Percentiles rank a stretch among this genome's conserved stretches.
Conservation (phyloP, 139 green algal species). For the Cymbomonas tetramitiformis region DNA sequence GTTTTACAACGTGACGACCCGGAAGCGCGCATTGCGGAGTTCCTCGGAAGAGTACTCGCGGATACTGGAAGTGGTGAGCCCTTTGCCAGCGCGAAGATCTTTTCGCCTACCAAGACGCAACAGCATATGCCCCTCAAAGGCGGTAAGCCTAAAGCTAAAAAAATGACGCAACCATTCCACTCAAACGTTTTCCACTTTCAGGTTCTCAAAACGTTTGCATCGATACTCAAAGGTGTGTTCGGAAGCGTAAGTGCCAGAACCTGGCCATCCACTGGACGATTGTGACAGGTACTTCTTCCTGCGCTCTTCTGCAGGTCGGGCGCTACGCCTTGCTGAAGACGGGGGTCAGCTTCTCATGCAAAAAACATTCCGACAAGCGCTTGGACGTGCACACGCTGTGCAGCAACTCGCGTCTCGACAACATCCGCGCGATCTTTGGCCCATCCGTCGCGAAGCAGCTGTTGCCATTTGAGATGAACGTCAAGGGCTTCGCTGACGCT, state of each 20-base stretch:
- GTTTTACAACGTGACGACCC: constrained; percentile 80
- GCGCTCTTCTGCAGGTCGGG: no score
- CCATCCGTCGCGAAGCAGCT: constrained; percentile 46
- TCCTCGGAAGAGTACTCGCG: constrained; percentile 64
- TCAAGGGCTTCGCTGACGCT: background rate
- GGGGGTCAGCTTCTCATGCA: constrained; percentile 42
- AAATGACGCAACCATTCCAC: no score
- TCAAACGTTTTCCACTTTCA: no score
- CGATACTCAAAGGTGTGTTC: no score
- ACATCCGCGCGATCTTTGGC: constrained; percentile 66
- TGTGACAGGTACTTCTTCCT: no score
- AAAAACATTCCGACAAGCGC: constrained; percentile 53
- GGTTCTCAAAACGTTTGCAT: no score
- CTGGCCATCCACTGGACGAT: no score
- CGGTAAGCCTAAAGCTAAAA: no score
- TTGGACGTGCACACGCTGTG: constrained; percentile 55
- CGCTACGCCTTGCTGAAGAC: constrained; percentile 58
- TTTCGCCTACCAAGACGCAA: no score
- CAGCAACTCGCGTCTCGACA: constrained; percentile 34
- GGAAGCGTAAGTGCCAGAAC: no score
- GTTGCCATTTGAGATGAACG: constrained; percentile 33
- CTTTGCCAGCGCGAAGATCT: no score
- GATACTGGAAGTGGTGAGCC: constrained; percentile 62
- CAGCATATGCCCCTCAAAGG: no score
- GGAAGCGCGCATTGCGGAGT: constrained; percentile 49